Evolutionary conservation across 306 rosid species (phyloP).

Genomic region (Quercus ilex): DNA sequence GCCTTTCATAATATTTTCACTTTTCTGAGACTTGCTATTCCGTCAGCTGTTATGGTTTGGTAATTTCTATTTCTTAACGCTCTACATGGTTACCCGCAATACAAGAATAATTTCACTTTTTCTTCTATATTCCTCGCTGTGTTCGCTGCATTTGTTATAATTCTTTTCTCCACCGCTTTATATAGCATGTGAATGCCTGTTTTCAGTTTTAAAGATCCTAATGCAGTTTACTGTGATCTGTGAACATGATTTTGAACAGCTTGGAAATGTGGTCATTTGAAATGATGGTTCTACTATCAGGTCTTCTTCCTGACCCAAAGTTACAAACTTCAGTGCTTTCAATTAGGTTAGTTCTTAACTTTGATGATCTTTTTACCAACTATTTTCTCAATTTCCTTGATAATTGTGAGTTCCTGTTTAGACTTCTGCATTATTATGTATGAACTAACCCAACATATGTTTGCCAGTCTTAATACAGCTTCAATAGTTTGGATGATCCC

Average conservation of each 20-base stretch:
- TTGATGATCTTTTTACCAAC: neutral
- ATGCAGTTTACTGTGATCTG: neutral
- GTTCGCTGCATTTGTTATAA: neutral
- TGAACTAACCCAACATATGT: neutral
- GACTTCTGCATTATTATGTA: neutral
- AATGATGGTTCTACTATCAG: slow-evolving; percentile 61
- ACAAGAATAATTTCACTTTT: neutral
- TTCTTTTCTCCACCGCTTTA: neutral
- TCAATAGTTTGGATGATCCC: slow-evolving; percentile 69
- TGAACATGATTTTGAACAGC: slow-evolving; percentile 33
- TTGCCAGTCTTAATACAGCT: slow-evolving; percentile 61
- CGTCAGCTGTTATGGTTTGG: slow-evolving; percentile 89
- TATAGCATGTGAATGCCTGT: neutral
- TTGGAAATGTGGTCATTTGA: slow-evolving; percentile 68
- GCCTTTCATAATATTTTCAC: slow-evolving; percentile 39
- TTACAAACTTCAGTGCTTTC: slow-evolving; percentile 67
- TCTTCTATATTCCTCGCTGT: neutral
- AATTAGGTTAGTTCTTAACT: slow-evolving; percentile 40
- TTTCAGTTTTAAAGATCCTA: slow-evolving; percentile 5
- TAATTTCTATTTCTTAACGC: slow-evolving; percentile 25
- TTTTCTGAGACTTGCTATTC: slow-evolving; percentile 66
- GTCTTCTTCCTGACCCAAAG: slow-evolving; percentile 65
- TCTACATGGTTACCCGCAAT: neutral
- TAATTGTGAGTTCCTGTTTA: neutral
- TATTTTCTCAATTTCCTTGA: neutral